phyloP scores from a whole-genome alignment of 352 stramenopile genomes.

The Phytophthora pseudosyringae region DNA sequence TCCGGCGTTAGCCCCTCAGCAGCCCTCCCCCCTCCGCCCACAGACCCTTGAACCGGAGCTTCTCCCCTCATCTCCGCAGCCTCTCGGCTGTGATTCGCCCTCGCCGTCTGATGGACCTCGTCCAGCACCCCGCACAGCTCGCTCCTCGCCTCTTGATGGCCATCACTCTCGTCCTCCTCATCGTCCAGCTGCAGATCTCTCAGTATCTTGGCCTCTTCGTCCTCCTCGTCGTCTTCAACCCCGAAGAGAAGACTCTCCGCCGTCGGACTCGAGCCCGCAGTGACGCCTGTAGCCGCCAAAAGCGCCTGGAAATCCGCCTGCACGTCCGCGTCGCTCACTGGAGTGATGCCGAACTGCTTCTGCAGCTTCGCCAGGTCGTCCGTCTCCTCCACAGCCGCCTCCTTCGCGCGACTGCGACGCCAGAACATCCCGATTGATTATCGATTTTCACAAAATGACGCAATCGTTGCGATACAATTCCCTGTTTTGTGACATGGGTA shows the following conservation, averaged over 20 bases:
- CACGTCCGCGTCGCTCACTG: constrained; percentile 73
- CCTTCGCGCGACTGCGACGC: constrained; percentile 49
- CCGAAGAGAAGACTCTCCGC: constrained; percentile 58
- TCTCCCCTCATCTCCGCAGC: constrained; percentile 25
- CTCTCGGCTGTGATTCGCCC: constrained; percentile 33
- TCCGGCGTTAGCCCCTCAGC: background rate
- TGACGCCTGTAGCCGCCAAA: constrained; percentile 33
- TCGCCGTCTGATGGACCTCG: constrained; percentile 42
- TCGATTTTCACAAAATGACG: constrained; percentile 8
- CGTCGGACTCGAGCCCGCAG: constrained; percentile 43
- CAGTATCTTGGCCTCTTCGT: constrained; percentile 73
- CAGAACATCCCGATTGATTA: constrained; percentile 58
- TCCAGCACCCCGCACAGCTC: constrained; percentile 49
- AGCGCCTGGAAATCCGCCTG: constrained; percentile 69
- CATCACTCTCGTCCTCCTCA: constrained; percentile 31
- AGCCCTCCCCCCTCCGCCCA: no score
- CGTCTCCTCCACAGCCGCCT: constrained; percentile 22
- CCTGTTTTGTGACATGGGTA: constrained; percentile 21
- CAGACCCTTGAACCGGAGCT: background rate
- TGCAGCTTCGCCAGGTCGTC: constrained; percentile 71
- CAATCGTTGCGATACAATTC: constrained; percentile 17
- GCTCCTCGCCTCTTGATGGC: constrained; percentile 35
- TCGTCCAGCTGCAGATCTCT: constrained; percentile 52
- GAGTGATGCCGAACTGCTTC: constrained; percentile 79
- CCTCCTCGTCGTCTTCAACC: constrained; percentile 31